These are phyloP conservation scores for Pugionium dolabratum DNA, from an alignment of 345 rosid species.

Conservation along the genomic window DNA sequence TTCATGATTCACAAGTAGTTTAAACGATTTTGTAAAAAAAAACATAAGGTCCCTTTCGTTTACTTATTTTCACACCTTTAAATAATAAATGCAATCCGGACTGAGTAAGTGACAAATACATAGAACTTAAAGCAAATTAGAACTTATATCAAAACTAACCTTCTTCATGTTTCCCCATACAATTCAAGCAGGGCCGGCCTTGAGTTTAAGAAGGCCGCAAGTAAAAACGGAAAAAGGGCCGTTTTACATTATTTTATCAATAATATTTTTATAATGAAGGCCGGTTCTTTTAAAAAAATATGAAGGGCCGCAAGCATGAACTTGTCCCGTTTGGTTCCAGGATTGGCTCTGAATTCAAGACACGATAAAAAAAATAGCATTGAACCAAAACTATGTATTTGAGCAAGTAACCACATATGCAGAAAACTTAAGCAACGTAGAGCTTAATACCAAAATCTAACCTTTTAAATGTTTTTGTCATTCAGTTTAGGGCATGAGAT, in stretches of 20 bases:
- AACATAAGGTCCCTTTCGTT: neutral
- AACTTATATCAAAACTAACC: slow-evolving; percentile 40
- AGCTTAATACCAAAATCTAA: slow-evolving; percentile 24
- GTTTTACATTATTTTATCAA: neutral
- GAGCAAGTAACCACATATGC: neutral
- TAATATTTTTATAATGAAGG: no score
- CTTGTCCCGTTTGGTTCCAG: neutral
- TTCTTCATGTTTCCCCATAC: slow-evolving; percentile 66
- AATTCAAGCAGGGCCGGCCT: slow-evolving; percentile 45
- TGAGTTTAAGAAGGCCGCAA: no score
- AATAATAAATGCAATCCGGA: neutral
- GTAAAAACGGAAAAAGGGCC: no score
- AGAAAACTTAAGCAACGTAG: slow-evolving; percentile 5
- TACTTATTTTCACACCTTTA: neutral
- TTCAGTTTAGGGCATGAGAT: slow-evolving; percentile 54
- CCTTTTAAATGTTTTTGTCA: slow-evolving; percentile 72
- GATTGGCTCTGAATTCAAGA: no score
- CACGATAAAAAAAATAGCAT: no score
- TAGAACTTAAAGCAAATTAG: neutral
- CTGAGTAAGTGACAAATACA: neutral
- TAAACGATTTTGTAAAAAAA: neutral
- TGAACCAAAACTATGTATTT: neutral
- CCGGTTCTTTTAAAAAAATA: no score
- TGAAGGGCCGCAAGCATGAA: no score
- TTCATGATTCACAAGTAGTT: neutral